phyloP scores from a whole-genome alignment of 2,329 filamentous ascomycete genomes.

The Monosporascus sp. region DNA sequence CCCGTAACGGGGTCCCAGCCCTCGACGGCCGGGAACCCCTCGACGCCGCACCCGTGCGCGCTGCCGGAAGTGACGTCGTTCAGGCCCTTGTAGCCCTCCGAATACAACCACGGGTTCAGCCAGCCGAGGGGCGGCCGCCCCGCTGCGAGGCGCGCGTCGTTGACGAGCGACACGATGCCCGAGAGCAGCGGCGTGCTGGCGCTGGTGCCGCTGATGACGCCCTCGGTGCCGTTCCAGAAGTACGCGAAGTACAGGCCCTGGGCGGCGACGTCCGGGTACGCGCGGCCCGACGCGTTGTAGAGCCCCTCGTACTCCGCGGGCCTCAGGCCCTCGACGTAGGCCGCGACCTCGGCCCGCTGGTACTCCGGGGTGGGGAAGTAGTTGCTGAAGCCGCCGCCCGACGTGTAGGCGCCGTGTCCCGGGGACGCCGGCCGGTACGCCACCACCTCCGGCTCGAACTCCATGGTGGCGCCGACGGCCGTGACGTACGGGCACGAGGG shows the following conservation, averaged over 20 bases:
- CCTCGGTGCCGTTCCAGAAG: constrained; percentile 29
- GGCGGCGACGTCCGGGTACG: constrained; percentile 38
- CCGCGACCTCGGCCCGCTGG: constrained; percentile 31
- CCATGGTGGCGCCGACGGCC: constrained; percentile 26
- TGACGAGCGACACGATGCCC: constrained; percentile 54
- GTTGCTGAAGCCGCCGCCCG: constrained; percentile 41
- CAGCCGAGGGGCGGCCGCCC: constrained; percentile 40
- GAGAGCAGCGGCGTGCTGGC: constrained; percentile 52
- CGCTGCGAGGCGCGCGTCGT: constrained; percentile 51
- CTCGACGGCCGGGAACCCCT: constrained; percentile 20
- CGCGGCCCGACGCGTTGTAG: constrained; percentile 40
- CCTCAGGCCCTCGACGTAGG: constrained; percentile 35
- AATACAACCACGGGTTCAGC: constrained; percentile 40
- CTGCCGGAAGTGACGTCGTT: constrained; percentile 35
- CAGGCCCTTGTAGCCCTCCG: constrained; percentile 26
- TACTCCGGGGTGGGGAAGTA: constrained; percentile 38
- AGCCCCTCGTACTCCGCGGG: constrained; percentile 35
- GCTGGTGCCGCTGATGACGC: constrained; percentile 43
- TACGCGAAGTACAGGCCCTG: constrained; percentile 25
- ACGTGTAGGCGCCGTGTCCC: constrained; percentile 17
- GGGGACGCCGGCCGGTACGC: constrained; percentile 28
- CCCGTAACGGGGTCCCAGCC: constrained; percentile 34
- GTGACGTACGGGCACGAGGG: constrained; percentile 34
- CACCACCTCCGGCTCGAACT: constrained; percentile 30
- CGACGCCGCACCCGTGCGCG: constrained; percentile 32